Conservation (phyloP, 768 basidiomycete species). For the Mycena rebaudengoi region DNA sequence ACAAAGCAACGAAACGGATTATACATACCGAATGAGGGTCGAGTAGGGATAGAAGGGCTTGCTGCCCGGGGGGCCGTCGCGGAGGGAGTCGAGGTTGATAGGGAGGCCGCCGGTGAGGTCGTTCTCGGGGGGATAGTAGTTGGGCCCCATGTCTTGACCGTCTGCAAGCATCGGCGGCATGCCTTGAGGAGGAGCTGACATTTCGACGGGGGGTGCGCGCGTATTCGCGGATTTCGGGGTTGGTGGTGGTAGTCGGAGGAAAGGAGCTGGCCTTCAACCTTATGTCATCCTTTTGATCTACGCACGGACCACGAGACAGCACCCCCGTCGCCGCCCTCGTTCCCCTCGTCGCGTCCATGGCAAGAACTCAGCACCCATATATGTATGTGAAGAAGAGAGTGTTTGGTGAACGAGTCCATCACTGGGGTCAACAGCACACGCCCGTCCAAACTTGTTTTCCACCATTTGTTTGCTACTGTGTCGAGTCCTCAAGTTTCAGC, state of each 20-base stretch:
- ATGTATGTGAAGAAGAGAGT: too few species aligned
- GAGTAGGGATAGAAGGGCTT: slow-evolving; percentile 94
- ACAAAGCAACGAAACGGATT: slow-evolving; percentile 13
- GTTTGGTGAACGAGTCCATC: too few species aligned
- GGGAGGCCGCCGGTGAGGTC: slow-evolving; percentile 87
- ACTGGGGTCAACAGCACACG: too few species aligned
- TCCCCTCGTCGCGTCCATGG: too few species aligned
- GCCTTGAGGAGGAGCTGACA: slow-evolving; percentile 64
- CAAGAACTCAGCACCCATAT: too few species aligned
- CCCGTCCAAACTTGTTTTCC: too few species aligned
- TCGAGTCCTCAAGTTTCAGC: too few species aligned
- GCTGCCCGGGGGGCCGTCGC: slow-evolving; percentile 88
- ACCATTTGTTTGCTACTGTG: too few species aligned
- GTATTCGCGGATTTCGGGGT: slow-evolving; percentile 44
- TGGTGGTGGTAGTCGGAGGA: slow-evolving; percentile 49
- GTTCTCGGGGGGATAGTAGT: slow-evolving; percentile 78
- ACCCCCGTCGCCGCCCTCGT: slow-evolving; percentile 26
- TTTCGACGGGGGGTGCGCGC: slow-evolving; percentile 41
- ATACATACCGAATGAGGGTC: slow-evolving; percentile 83
- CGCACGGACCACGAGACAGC: slow-evolving; percentile 63
- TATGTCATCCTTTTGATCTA: too few species aligned
- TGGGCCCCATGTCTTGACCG: slow-evolving; percentile 61
- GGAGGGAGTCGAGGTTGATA: slow-evolving; percentile 86
- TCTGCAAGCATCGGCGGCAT: slow-evolving; percentile 75
- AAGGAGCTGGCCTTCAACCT: slow-evolving; percentile 36